phyloP scores from a whole-genome alignment of 1,284 basidiomycete genomes.

The Ganoderma meredithae region DNA sequence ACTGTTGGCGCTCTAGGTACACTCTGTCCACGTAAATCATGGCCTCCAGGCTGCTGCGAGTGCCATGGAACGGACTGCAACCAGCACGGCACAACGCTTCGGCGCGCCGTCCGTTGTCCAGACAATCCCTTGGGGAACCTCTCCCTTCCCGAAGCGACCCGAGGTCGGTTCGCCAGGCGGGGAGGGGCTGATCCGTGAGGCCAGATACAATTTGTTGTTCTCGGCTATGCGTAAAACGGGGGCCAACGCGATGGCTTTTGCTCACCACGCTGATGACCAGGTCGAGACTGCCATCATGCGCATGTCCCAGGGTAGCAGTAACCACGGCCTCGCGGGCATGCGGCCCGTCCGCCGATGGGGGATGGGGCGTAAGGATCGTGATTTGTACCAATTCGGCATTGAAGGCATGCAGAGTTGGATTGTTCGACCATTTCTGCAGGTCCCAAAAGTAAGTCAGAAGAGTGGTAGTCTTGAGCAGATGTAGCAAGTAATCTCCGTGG shows the following conservation, averaged over 20 bases:
- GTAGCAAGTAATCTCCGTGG: conserved; percentile 13
- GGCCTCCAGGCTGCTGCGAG: conserved; percentile 62
- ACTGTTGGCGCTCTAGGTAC: conserved; percentile 38
- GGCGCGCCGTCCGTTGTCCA: conserved; percentile 55
- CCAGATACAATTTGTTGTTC: conserved; percentile 65
- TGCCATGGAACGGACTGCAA: conserved; percentile 60
- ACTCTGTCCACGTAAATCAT: conserved; percentile 77
- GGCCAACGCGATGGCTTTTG: conserved; percentile 61
- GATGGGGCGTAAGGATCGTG: conserved; percentile 60
- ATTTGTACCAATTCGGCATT: conserved; percentile 49
- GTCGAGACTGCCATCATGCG: conserved; percentile 81
- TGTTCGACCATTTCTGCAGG: conserved; percentile 68
- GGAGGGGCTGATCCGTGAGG: conserved; percentile 64
- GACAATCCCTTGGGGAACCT: conserved; percentile 62
- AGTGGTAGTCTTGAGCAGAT: neutral
- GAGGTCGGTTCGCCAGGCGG: conserved; percentile 26
- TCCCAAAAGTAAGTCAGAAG: conserved; percentile 63
- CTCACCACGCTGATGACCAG: conserved; percentile 82
- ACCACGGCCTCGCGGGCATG: conserved; percentile 71
- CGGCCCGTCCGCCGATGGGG: conserved; percentile 71
- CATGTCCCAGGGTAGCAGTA: conserved; percentile 59
- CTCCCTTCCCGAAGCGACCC: conserved; percentile 55
- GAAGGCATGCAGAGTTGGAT: conserved; percentile 73
- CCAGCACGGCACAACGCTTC: conserved; percentile 49
- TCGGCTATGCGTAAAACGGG: conserved; percentile 50